A percentile compares a stretch with the other conserved stretches of the same genome.
Conservation (phyloP, 768 basidiomycete genomes). For the Leccinum subtestaceum region DNA sequence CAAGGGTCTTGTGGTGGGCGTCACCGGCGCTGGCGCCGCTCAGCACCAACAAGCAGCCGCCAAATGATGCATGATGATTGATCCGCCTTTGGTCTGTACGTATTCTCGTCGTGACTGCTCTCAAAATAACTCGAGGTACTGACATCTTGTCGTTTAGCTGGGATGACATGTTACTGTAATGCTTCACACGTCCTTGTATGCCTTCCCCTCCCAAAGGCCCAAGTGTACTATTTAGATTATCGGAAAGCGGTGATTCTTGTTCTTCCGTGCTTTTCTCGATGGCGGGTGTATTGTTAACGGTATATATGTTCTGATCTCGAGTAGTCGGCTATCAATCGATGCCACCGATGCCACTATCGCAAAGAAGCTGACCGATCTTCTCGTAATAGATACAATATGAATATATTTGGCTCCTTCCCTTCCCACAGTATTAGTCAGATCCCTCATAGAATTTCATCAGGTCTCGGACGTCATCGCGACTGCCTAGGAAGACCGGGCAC, state of each 20-base stretch:
- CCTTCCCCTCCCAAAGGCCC: background rate
- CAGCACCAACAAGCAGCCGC: constrained; percentile 26
- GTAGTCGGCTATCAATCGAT: background rate
- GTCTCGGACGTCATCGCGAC: constrained; percentile 90
- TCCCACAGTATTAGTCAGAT: background rate
- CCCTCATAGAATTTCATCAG: constrained; percentile 78
- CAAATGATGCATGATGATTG: constrained; percentile 4
- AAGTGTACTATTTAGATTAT: background rate
- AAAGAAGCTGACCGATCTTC: background rate
- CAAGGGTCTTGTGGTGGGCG: constrained; percentile 85
- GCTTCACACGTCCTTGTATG: background rate
- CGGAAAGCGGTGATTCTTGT: background rate
- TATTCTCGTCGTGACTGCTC: background rate
- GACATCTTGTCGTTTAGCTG: background rate
- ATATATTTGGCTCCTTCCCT: background rate
- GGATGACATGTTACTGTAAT: background rate
- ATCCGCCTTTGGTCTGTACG: constrained; percentile 2
- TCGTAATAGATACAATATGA: background rate
- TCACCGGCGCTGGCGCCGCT: constrained; percentile 64
- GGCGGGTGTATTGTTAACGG: constrained; percentile 22
- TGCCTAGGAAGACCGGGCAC: constrained; percentile 90
- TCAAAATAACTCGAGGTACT: background rate
- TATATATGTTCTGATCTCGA: constrained; percentile 2
- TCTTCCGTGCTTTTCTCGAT: background rate
- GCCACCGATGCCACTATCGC: background rate